Evolutionary conservation across 2,329 filamentous ascomycete species (phyloP).

Genomic region (Zymoseptoria ardabiliae): DNA sequence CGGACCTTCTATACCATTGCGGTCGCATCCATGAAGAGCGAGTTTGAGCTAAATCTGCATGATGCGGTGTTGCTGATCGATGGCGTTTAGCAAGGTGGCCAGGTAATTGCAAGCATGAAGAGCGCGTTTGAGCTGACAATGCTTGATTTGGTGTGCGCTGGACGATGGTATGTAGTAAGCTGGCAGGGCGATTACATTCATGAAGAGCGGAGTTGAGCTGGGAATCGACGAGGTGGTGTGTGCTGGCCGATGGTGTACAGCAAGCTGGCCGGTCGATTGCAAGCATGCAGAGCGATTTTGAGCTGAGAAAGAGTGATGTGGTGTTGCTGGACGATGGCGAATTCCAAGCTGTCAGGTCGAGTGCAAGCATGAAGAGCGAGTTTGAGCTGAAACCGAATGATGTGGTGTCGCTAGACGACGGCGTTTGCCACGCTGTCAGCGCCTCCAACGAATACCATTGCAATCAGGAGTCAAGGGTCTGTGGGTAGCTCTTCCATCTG

Average conservation of each 20-base stretch:
- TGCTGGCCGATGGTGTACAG: no score
- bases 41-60: neutral
- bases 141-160: neutral
- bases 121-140: neutral
- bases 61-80: neutral
- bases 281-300: neutral
- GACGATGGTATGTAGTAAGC: neutral
- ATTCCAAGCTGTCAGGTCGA: neutral
- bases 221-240: no score
- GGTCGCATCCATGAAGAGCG: neutral
- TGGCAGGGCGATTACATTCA: neutral
- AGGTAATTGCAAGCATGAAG: neutral
- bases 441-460: neutral
- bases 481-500: neutral
- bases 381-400: neutral
- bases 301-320: neutral
- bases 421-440: neutral
- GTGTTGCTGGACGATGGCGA: neutral
- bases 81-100: neutral
- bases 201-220: no score
- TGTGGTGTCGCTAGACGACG: neutral
- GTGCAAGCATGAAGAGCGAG: neutral
- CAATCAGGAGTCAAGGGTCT: neutral
- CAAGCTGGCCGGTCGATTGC: neutral
- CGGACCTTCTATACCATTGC: neutral